These are phyloP conservation scores for Termitomyces sp. DNA, from an alignment of 768 basidiomycete species.

Conservation along the genomic window DNA sequence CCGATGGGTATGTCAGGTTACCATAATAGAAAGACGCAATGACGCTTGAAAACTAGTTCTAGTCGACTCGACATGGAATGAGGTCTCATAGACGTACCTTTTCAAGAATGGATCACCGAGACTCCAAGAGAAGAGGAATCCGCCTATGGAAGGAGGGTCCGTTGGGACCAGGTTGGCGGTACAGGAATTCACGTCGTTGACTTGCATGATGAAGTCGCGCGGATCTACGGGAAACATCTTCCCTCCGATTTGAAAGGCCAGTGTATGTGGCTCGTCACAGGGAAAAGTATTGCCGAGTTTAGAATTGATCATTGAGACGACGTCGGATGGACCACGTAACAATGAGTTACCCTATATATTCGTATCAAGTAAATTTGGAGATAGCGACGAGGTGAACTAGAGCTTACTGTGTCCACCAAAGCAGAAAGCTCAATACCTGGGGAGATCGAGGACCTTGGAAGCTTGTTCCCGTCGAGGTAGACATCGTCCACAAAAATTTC, in stretches of 20 bases:
- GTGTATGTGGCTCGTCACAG: slow-evolving; percentile 55
- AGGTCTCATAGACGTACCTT: slow-evolving; percentile 38
- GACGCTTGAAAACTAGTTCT: slow-evolving; percentile 34
- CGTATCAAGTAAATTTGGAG: neutral
- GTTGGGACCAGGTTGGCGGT: slow-evolving; percentile 51
- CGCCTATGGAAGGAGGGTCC: slow-evolving; percentile 52
- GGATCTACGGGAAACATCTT: slow-evolving; percentile 68
- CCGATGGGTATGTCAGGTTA: slow-evolving; percentile 61
- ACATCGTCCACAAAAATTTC: slow-evolving; percentile 69
- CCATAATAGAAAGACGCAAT: slow-evolving; percentile 68
- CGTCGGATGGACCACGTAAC: slow-evolving; percentile 67
- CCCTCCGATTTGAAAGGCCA: slow-evolving; percentile 67
- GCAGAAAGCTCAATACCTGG: slow-evolving; percentile 51
- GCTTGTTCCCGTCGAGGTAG: slow-evolving; percentile 56
- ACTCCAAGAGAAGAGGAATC: slow-evolving; percentile 73
- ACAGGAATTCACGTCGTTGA: slow-evolving; percentile 38
- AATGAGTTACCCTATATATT: slow-evolving; percentile 67
- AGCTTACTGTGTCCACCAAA: slow-evolving; percentile 63
- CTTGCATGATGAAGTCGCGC: slow-evolving; percentile 56
- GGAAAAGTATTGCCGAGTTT: slow-evolving; percentile 41
- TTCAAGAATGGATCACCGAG: slow-evolving; percentile 74
- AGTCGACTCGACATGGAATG: neutral
- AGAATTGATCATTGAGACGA: slow-evolving; percentile 41
- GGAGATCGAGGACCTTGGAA: slow-evolving; percentile 51
- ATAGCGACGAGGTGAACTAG: neutral